phyloP scores from a whole-genome alignment of 805 yeast species.

The Pichia insulana region DNA sequence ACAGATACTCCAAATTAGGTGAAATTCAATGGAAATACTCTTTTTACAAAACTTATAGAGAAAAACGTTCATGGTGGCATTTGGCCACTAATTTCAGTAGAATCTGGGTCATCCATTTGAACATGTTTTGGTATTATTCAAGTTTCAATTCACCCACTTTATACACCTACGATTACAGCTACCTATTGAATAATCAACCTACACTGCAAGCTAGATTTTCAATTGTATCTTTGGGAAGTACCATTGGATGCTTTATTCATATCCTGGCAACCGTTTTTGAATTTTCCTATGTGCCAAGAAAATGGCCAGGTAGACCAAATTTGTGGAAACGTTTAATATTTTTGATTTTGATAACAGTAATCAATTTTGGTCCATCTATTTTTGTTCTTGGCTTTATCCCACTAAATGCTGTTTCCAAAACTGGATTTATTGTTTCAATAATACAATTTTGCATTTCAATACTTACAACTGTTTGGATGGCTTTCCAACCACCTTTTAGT shows the following conservation, averaged over 20 bases:
- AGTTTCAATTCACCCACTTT: constrained; percentile 42
- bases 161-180: constrained; percentile 36
- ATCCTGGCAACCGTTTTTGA: constrained; percentile 36
- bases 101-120: constrained; percentile 44
- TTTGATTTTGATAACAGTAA: constrained; percentile 24
- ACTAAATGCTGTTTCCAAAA: constrained; percentile 26
- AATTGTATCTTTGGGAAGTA: constrained; percentile 37
- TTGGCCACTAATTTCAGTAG: constrained; percentile 40
- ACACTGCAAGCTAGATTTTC: constrained; percentile 37
- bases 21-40: constrained; percentile 33
- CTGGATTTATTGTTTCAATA: constrained; percentile 32
- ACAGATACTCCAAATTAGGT: constrained; percentile 28
- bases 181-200: constrained; percentile 35
- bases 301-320: constrained; percentile 40
- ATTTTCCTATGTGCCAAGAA: constrained; percentile 35
- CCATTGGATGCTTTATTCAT: constrained; percentile 35
- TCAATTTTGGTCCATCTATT: constrained; percentile 35
- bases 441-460: constrained; percentile 37
- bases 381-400: constrained; percentile 32
- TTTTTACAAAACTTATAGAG: constrained; percentile 39
- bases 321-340: constrained; percentile 27
- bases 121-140: constrained; percentile 44
- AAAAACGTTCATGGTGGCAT: constrained; percentile 43
- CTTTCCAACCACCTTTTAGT: constrained; percentile 31
- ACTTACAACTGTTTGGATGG: constrained; percentile 33